phyloP scores from a whole-genome alignment of 1,284 basidiomycete species.

The Boletellus deceptivus region DNA sequence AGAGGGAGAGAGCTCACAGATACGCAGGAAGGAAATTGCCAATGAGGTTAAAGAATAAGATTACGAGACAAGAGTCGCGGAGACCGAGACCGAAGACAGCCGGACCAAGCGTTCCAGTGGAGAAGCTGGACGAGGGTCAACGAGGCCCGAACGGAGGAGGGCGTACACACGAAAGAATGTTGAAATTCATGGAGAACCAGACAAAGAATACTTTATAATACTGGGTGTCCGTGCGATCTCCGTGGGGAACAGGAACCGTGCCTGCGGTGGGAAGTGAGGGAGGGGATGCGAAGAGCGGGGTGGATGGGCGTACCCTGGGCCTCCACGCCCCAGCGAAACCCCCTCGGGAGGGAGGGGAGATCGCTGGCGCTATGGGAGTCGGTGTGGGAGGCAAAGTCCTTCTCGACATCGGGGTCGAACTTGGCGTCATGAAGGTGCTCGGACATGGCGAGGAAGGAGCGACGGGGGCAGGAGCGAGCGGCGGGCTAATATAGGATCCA shows the following conservation, averaged over 20 bases:
- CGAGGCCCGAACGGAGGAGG: not conserved
- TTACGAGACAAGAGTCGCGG: constrained; percentile 69
- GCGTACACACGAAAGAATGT: constrained; percentile 63
- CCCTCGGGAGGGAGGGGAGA: constrained; percentile 6
- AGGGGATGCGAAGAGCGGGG: not conserved
- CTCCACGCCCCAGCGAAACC: constrained; percentile 33
- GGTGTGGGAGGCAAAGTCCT: constrained; percentile 25
- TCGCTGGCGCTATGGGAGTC: constrained; percentile 7
- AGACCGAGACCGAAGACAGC: constrained; percentile 64
- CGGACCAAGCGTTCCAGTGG: constrained; percentile 72
- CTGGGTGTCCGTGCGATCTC: constrained; percentile 58
- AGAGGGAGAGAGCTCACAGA: constrained; percentile 41
- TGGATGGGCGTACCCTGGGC: constrained; percentile 21
- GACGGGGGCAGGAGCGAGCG: constrained; percentile 4
- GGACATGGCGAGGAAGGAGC: constrained; percentile 19
- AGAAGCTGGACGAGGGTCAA: constrained; percentile 46
- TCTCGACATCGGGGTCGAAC: constrained; percentile 27
- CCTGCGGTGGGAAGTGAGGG: constrained; percentile 33
- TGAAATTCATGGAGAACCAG: constrained; percentile 72
- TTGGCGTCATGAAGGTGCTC: constrained; percentile 21
- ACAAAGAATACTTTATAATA: constrained; percentile 75
- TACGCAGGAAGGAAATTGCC: constrained; percentile 56
- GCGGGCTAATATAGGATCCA: constrained; percentile 19
- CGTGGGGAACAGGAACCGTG: constrained; percentile 48
- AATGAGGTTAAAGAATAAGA: constrained; percentile 75